Conservation (phyloP, 139 green algal species). For the Closterium sp. region DNA sequence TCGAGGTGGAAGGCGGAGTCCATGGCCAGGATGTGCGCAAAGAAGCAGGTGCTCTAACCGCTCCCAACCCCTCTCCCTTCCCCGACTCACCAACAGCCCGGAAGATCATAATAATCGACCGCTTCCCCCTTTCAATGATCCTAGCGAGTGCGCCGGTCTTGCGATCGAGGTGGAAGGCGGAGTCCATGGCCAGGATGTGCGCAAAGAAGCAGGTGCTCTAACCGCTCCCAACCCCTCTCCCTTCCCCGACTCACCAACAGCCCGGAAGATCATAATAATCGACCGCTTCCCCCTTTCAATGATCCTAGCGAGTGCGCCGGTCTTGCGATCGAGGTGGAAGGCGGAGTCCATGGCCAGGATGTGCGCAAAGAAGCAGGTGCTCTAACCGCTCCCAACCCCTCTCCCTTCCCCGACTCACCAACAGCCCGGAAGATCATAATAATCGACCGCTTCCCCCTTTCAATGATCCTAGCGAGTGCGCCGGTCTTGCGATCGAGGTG, state of each 20-base stretch:
- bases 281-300: conserved; percentile 86
- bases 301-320: conserved; percentile 80
- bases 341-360: conserved; percentile 77
- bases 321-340: conserved; percentile 86
- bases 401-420: conserved; percentile 10
- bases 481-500: conserved; percentile 87
- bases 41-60: no score
- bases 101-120: conserved; percentile 90
- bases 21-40: conserved; percentile 78
- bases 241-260: conserved; percentile 54
- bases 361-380: conserved; percentile 80
- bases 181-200: conserved; percentile 82
- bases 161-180: conserved; percentile 81
- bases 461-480: conserved; percentile 81
- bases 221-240: no score
- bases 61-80: no score
- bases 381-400: no score
- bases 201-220: no score
- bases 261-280: conserved; percentile 90
- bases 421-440: conserved; percentile 89
- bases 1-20: conserved; percentile 85
- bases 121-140: conserved; percentile 88
- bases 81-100: conserved; percentile 62
- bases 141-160: conserved; percentile 80
- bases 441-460: conserved; percentile 85